Evolutionary conservation across 805 yeast genomes (phyloP).

Genomic region (Yarrowia yakushimensis): DNA sequence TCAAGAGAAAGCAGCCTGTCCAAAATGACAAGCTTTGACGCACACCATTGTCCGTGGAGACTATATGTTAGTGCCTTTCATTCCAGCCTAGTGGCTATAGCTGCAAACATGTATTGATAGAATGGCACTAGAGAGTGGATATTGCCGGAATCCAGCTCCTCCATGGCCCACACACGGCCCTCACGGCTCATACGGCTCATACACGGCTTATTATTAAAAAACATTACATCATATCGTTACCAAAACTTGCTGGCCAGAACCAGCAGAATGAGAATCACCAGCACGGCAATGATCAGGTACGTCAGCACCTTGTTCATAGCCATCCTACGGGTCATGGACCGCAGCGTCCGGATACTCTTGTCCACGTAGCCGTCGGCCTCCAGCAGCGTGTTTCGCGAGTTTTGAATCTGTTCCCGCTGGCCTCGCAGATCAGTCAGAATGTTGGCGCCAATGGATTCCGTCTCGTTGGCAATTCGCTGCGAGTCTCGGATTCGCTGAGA

Average conservation of each 20-base stretch:
- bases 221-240: constrained; percentile 34
- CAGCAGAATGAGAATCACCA: constrained; percentile 73
- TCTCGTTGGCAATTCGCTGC: constrained; percentile 85
- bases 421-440: constrained; percentile 84
- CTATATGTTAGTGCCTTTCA: no score
- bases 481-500: constrained; percentile 81
- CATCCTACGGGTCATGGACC: constrained; percentile 87
- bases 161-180: no score
- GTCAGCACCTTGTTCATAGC: constrained; percentile 88
- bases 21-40: no score
- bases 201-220: no score
- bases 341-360: constrained; percentile 76
- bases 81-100: no score
- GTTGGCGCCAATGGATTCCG: constrained; percentile 87
- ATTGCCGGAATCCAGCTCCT: no score
- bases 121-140: no score
- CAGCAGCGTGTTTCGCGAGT: constrained; percentile 77
- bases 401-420: constrained; percentile 87
- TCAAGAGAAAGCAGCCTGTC: no score
- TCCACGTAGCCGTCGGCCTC: constrained; percentile 95
- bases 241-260: constrained; percentile 81
- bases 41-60: no score
- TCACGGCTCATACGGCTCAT: no score
- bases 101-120: no score
- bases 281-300: constrained; percentile 84